phyloP scores from a whole-genome alignment of 768 basidiomycete species.

The Hygrocybe coccinea region DNA sequence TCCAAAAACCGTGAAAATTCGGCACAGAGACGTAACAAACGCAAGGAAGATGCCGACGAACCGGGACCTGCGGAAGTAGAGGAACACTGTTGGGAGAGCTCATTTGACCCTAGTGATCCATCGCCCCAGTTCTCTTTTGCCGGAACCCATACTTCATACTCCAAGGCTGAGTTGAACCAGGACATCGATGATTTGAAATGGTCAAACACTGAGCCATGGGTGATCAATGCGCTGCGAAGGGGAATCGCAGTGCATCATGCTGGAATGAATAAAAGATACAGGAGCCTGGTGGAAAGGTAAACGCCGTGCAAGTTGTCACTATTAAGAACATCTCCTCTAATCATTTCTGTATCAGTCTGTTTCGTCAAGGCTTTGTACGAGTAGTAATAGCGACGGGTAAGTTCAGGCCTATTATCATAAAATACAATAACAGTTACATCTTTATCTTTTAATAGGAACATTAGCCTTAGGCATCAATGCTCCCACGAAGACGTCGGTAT shows the following conservation, averaged over 20 bases:
- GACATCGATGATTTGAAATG: constrained; percentile 39
- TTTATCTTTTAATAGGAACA: constrained; percentile 39
- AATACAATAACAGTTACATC: background rate
- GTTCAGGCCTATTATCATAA: background rate
- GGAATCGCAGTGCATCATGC: constrained; percentile 69
- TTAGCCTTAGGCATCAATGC: constrained; percentile 74
- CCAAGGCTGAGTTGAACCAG: constrained; percentile 44
- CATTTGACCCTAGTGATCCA: constrained; percentile 56
- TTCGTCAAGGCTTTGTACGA: constrained; percentile 56
- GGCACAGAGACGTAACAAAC: constrained; percentile 38
- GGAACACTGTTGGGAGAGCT: constrained; percentile 43
- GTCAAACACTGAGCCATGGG: constrained; percentile 40
- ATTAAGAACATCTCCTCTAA: background rate
- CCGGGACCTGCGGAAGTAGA: constrained; percentile 12
- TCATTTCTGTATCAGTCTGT: constrained; percentile 38
- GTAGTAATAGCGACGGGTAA: constrained; percentile 64
- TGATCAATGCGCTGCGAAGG: constrained; percentile 44
- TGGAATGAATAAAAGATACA: constrained; percentile 62
- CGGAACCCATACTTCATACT: constrained; percentile 37
- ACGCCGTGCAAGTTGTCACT: background rate
- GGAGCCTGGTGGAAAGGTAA: constrained; percentile 54
- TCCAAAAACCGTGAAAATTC: constrained; percentile 46
- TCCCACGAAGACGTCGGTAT: constrained; percentile 60
- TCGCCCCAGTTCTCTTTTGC: constrained; percentile 59
- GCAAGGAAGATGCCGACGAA: constrained; percentile 31